Percentiles rank a stretch among this genome's conserved stretches.
phyloP scores from a whole-genome alignment of 768 basidiomycete species.

The Collybia sp. region DNA sequence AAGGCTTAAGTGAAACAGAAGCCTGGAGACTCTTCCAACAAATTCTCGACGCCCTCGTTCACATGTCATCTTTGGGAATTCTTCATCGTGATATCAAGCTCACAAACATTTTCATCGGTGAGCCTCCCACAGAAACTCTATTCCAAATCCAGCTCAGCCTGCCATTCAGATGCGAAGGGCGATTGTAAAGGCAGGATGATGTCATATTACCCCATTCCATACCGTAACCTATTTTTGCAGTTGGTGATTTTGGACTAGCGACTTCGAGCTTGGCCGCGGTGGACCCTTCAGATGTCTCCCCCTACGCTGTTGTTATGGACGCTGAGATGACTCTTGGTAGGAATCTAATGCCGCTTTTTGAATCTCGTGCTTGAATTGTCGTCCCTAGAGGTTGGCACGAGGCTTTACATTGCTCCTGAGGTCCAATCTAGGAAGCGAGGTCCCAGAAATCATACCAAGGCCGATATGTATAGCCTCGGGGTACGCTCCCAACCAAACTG shows the following conservation, averaged over 20 bases:
- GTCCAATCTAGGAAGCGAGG: conserved; percentile 61
- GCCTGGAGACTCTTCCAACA: conserved; percentile 90
- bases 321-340: conserved; percentile 74
- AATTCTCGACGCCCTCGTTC: conserved; percentile 83
- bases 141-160: conserved; percentile 1
- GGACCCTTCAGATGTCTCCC: conserved; percentile 64
- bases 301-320: conserved; percentile 38
- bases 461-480: conserved; percentile 93
- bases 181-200: conserved; percentile 65
- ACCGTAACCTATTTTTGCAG: conserved; percentile 25
- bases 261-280: conserved; percentile 78
- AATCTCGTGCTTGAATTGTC: not conserved
- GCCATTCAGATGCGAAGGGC: conserved; percentile 61
- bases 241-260: conserved; percentile 92
- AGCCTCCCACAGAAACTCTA: not conserved
- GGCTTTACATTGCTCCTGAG: conserved; percentile 91
- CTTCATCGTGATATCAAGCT: conserved; percentile 88
- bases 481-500: conserved; percentile 36
- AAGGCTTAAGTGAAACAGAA: conserved; percentile 79
- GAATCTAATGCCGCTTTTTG: conserved; percentile 8
- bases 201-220: not conserved
- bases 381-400: conserved; percentile 82
- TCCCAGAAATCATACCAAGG: conserved; percentile 79
- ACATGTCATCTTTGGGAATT: conserved; percentile 87
- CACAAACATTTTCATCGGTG: conserved; percentile 92